Evolutionary conservation across 2,329 filamentous ascomycete genomes (phyloP), one percentile per base, ranked within the genome.

Genomic region (Didymella pomorum): DNA sequence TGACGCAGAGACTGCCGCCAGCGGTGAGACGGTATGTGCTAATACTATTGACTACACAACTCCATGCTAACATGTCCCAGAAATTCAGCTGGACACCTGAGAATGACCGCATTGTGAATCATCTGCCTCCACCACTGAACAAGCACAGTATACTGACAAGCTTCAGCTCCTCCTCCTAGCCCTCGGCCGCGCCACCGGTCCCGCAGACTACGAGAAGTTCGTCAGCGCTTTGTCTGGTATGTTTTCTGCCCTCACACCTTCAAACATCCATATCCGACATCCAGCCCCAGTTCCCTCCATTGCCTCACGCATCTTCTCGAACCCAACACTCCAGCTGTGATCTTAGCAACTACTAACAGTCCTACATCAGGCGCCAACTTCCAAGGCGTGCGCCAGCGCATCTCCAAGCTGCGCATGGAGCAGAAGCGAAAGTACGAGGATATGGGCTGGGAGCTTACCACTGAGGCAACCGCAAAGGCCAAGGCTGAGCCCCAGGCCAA

Each of bases 321-420:
- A 26, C 4, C 25, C 25, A 26, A 26, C 25, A 26, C 25, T 8
- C 8, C 25, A 26, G n/a, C n/a, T n/a, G n/a, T n/a, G n/a, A n/a
- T n/a, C n/a, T n/a, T n/a, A 25, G 23, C 26, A 28, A 10, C 4
- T 20, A 5, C 14, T 33, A 8, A 33, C 12, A 4, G 3, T 31
- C 12, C 2, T 21, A 18, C 10, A 46, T 21, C 42, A 18, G 51
- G 33, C 16, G 51, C 42, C 16, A 31, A 29, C 48, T 51, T 16
- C 42, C 23, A 53, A 14, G 51, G 51, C 31, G 51, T 51, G 35
- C 37, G 35, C 5, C 35, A 41, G 23, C 47, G 47, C 47, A 16
- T 29, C 26, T 29, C 47, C n/a, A 41, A 42, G n/a, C 18, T 50
- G 12, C 47, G 47, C 14, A n/a, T 9, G 9, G 47, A 41, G 47